Base-by-base conservation (phyloP, 2,329 filamentous ascomycete species). In the Chrysoporthe cubensis region DNA sequence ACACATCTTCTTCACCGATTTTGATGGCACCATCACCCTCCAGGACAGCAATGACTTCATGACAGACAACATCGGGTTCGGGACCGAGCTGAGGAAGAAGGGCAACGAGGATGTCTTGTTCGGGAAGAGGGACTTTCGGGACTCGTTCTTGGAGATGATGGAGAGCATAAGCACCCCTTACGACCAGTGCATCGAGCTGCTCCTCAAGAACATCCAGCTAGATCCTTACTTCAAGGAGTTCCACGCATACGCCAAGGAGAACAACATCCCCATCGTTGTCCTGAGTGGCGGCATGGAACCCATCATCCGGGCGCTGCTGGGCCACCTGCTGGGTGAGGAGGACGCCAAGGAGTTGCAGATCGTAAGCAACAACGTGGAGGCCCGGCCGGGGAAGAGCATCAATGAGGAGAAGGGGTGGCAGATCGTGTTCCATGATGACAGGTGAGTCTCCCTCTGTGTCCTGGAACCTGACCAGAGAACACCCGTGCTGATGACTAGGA, bases 1-100 rank as follows among this genome's bases (percentile, higher is more conserved):
- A 81, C 92, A 93, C 83, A 94, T 99, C 84, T 97, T 99, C 87
- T 98, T 98, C 84, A 97, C 94, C 73, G 96, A 99, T 82, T 98
- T 98, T 78, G 96, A 99, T 80, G 96, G 96, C 75, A 98, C 94
- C 65, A 95, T 97, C 78, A 97, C 95, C 61, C 85, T 84, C 66
- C 83, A 86, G 75, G 88, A 90, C 80, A 87, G 83, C 77, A 90
- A 90, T 77, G 87, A 88, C 80, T 87, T 80, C 79, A 83, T 95
- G 88, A 97, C 94, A 67, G 96, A 98, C 83, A 96, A 92, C 80
- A 86, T 97, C 70, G 96, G 96, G 71, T 97, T 90, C 77, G 96
- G 96, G 62, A 76, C 80, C 40, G 88, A 87, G 70, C 87, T 88
- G 73, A 93, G 96, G 71, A 85, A 86, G 66, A 80, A 90, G 76